Evolutionary conservation across 2,329 filamentous ascomycete genomes (phyloP).

Genomic region (Cladosporium sp.): DNA sequence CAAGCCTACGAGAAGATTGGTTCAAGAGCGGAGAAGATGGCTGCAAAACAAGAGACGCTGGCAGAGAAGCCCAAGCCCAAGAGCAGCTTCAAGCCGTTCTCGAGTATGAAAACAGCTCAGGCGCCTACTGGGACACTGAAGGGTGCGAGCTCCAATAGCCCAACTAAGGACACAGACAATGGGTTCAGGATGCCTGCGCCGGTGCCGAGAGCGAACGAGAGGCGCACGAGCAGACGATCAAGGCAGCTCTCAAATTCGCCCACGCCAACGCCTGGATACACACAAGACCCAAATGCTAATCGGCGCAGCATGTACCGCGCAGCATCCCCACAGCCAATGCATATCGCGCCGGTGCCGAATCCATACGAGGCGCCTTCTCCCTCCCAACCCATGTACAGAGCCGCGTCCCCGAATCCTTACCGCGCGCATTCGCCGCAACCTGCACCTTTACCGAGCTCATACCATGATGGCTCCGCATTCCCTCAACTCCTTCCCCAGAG

Average conservation of each 20-base stretch:
- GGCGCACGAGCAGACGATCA: constrained; percentile 15
- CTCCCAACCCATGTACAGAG: constrained; percentile 24
- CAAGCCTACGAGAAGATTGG: constrained; percentile 18
- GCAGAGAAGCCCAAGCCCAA: constrained; percentile 28
- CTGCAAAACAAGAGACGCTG: constrained; percentile 16
- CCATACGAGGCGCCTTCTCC: constrained; percentile 17
- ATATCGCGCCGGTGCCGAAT: constrained; percentile 10
- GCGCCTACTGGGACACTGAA: constrained; percentile 28
- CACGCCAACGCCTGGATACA: constrained; percentile 32
- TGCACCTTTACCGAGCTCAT: constrained; percentile 37
- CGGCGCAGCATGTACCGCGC: constrained; percentile 17
- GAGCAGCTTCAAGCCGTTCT: constrained; percentile 41
- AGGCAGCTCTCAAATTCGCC: constrained; percentile 24
- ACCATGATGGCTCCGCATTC: constrained; percentile 30
- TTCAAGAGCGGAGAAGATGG: constrained; percentile 14
- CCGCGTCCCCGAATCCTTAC: constrained; percentile 24
- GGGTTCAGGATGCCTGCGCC: constrained; percentile 28
- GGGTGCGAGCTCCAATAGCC: constrained; percentile 14
- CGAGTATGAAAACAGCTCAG: constrained; percentile 45
- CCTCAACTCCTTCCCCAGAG: constrained; percentile 23
- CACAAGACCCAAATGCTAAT: constrained; percentile 1
- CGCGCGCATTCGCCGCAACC: constrained; percentile 33
- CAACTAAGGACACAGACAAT: constrained; percentile 20
- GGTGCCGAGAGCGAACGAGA: constrained; percentile 21
- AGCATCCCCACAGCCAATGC: constrained; percentile 16